These are phyloP conservation scores for Claviceps purpurea DNA, from an alignment of 2,329 filamentous ascomycete genomes.

Conservation along the genomic window DNA sequence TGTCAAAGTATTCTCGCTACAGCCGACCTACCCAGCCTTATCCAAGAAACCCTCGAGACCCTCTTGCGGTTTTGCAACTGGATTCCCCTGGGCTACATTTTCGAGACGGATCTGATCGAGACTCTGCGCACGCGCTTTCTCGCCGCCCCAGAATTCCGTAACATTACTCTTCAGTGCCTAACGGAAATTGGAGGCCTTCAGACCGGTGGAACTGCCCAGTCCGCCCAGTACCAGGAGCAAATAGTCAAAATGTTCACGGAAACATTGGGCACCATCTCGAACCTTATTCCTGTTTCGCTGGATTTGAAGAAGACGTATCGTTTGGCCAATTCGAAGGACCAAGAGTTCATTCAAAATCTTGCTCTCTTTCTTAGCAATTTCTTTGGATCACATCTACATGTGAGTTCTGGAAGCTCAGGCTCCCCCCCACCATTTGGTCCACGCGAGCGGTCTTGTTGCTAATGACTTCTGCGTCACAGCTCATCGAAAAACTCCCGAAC, in stretches of 20 bases:
- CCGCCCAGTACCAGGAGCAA: slow-evolving; percentile 80
- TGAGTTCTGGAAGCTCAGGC: slow-evolving; percentile 22
- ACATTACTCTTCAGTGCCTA: slow-evolving; percentile 89
- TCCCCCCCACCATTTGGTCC: not conserved
- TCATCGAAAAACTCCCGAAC: slow-evolving; percentile 93
- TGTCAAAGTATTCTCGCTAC: slow-evolving; percentile 91
- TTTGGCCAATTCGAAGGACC: slow-evolving; percentile 80
- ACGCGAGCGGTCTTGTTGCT: not conserved
- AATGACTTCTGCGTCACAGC: slow-evolving; percentile 28
- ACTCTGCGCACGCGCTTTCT: slow-evolving; percentile 87
- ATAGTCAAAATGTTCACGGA: slow-evolving; percentile 98
- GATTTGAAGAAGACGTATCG: slow-evolving; percentile 88
- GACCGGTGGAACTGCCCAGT: slow-evolving; percentile 55
- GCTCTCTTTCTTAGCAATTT: slow-evolving; percentile 95
- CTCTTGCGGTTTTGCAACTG: slow-evolving; percentile 95
- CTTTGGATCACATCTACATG: slow-evolving; percentile 82
- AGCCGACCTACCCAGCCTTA: slow-evolving; percentile 72
- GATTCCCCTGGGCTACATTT: slow-evolving; percentile 97
- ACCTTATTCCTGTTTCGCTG: slow-evolving; percentile 80
- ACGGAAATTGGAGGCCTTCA: slow-evolving; percentile 94
- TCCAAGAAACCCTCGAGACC: slow-evolving; percentile 95
- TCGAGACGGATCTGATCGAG: slow-evolving; percentile 93
- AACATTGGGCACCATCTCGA: slow-evolving; percentile 80
- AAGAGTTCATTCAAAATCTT: slow-evolving; percentile 95
- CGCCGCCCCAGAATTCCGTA: slow-evolving; percentile 87